Base-by-base conservation (phyloP, 768 basidiomycete species). In the Agrocybe praecox region DNA sequence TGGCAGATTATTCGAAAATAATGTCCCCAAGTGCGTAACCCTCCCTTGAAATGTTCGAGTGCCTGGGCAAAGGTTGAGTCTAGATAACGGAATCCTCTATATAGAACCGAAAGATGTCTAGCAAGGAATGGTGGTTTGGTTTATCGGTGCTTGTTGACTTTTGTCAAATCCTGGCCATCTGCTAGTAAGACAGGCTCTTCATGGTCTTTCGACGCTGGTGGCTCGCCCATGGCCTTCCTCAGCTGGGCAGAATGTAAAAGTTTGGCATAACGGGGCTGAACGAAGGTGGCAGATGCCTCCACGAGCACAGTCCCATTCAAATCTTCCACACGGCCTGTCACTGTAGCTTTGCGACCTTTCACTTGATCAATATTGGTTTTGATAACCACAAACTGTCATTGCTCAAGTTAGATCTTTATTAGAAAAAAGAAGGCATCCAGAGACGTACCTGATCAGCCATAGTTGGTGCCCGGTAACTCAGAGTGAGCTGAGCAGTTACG, bases 211-310 rank as follows among this genome's bases (percentile, higher is more conserved):
- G 67, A 64, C 21, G 72, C 62, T 7, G 72, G 70, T 36, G 83
- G 82, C 51, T 82, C 80, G 7, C 93, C 92, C 73, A 94, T 80
- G 1, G 83, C 80, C 59, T 88, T 82, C 53, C 78, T 80, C 1
- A 94, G 70, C 2, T 80, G 77, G 1, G 72, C 74, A 34, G 81
- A 80, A 61, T 86, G 84, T 23, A 97, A 77, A 49, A 94, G 76
- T 55, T 87, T 85, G 2, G 95, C 90, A 64, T 96, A 94, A 56
- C 85, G 86, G 1, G 96, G 96, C 65, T 98, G 94, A 14, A 98
- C 85, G 65, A 96, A 97, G 34, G 88, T 77, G 0, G 84, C 91
- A 0, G 76, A 80, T 1, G 94, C 94, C 66, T 95, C 90, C 4
- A 89, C 92, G 0, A 98, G 81, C 2, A 88, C 65, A 33, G 84